Percentiles rank a stretch among this genome's conserved stretches.
Evolutionary conservation across 768 basidiomycete genomes (phyloP).

Genomic region (Krasilnikovozyma curviuscula): DNA sequence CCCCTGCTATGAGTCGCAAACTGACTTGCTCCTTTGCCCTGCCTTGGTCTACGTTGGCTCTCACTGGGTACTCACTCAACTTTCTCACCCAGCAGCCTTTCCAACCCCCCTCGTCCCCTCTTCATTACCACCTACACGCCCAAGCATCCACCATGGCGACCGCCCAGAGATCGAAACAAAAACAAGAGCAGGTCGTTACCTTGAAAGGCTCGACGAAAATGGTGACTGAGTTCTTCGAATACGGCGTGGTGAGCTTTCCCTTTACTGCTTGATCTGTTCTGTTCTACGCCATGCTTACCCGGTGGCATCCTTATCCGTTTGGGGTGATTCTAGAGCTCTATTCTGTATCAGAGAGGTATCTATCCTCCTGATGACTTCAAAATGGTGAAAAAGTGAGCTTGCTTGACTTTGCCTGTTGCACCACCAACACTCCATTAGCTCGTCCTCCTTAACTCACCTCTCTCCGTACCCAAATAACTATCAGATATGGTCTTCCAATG

Average conservation of each 20-base stretch:
- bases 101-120: too few relatives aligned
- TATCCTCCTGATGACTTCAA: constrained; percentile 97
- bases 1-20: too few relatives aligned
- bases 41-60: too few relatives aligned
- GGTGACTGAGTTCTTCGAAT: constrained; percentile 98
- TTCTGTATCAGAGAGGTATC: constrained; percentile 87
- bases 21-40: too few relatives aligned
- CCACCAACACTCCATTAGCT: too few relatives aligned
- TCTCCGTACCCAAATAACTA: background rate
- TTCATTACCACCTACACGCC: background rate
- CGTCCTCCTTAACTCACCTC: too few relatives aligned
- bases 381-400: constrained; percentile 74
- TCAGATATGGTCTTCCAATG: constrained; percentile 69
- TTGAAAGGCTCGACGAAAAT: constrained; percentile 85
- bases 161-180: constrained; percentile 22
- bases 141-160: constrained; percentile 19
- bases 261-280: constrained; percentile 11
- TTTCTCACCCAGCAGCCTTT: background rate
- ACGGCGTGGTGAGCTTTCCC: constrained; percentile 83
- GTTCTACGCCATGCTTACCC: constrained; percentile 9
- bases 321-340: constrained; percentile 21
- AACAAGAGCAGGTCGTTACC: constrained; percentile 49
- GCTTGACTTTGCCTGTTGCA: background rate
- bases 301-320: background rate
- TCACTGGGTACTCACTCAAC: background rate